A percentile compares a stretch with the other conserved stretches of the same genome.
Conservation (phyloP, 1,284 basidiomycete genomes). For the Cystobasidium slooffiae region DNA sequence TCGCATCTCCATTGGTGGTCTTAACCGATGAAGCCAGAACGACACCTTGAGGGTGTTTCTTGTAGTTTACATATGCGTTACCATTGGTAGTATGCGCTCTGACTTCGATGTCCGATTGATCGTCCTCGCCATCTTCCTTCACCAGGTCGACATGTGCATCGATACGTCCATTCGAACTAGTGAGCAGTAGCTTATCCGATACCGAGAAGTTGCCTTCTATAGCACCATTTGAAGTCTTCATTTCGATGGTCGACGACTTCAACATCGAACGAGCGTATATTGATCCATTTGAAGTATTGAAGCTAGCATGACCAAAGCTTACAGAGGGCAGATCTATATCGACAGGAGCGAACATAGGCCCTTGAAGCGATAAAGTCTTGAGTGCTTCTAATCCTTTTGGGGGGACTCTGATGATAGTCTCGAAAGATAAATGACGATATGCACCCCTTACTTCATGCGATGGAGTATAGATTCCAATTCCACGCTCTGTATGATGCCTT, state of each 20-base stretch:
- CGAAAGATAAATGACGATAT: constrained; percentile 38
- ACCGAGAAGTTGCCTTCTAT: constrained; percentile 30
- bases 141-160: constrained; percentile 18
- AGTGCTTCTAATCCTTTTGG: constrained; percentile 19
- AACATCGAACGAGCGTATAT: constrained; percentile 4
- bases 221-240: constrained; percentile 24
- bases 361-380: constrained; percentile 15
- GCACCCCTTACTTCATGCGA: constrained; percentile 11
- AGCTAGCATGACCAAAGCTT: constrained; percentile 12
- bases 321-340: constrained; percentile 30
- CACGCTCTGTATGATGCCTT: constrained; percentile 8
- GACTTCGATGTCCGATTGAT: not conserved
- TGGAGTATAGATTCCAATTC: constrained; percentile 40
- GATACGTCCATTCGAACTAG: constrained; percentile 36
- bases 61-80: constrained; percentile 12
- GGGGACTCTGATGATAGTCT: constrained; percentile 37
- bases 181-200: constrained; percentile 10
- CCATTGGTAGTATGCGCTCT: constrained; percentile 30
- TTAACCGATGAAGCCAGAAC: constrained; percentile 16
- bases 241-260: not conserved
- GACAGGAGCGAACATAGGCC: constrained; percentile 27
- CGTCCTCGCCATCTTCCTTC: not conserved
- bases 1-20: constrained; percentile 36
- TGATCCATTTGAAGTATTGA: constrained; percentile 36
- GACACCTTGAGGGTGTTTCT: constrained; percentile 19